A percentile compares a stretch with the other conserved stretches of the same genome.
Conservation (phyloP, 768 basidiomycete genomes). For the Strobilomyces dryophilus region DNA sequence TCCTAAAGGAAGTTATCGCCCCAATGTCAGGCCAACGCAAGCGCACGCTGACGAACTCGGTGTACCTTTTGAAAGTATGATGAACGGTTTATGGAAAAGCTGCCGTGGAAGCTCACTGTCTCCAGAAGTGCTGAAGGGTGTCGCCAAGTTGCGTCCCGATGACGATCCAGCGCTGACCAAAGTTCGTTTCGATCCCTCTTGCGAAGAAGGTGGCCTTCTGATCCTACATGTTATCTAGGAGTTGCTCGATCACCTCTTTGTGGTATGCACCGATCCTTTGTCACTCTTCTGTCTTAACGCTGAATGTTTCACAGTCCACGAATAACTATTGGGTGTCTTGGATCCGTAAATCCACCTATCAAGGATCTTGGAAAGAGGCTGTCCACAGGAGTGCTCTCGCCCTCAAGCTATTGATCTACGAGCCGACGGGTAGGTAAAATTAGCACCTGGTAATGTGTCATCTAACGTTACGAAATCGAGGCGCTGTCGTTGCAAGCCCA, state of each 20-base stretch:
- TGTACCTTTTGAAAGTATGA: slow-evolving; percentile 41
- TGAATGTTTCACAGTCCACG: slow-evolving; percentile 47
- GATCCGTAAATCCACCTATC: slow-evolving; percentile 87
- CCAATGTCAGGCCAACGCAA: slow-evolving; percentile 29
- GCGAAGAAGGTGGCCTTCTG: neutral
- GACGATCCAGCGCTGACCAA: slow-evolving; percentile 74
- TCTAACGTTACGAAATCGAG: slow-evolving; percentile 30
- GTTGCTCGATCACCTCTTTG: slow-evolving; percentile 53
- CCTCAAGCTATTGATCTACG: slow-evolving; percentile 87
- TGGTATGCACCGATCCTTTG: slow-evolving; percentile 33
- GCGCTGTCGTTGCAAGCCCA: slow-evolving; percentile 91
- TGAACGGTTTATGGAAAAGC: neutral
- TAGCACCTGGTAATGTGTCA: neutral
- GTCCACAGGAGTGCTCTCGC: slow-evolving; percentile 92
- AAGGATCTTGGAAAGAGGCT: slow-evolving; percentile 93
- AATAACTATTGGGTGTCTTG: slow-evolving; percentile 83
- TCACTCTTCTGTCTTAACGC: neutral
- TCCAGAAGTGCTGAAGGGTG: slow-evolving; percentile 41
- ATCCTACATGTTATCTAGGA: slow-evolving; percentile 33
- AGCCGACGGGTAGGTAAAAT: slow-evolving; percentile 65
- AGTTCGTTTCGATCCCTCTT: slow-evolving; percentile 29
- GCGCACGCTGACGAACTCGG: slow-evolving; percentile 43
- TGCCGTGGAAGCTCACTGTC: neutral
- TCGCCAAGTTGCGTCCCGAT: slow-evolving; percentile 42
- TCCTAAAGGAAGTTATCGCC: slow-evolving; percentile 34